Conservation (phyloP, 164 flowering plant species). For the Sedum album region DNA sequence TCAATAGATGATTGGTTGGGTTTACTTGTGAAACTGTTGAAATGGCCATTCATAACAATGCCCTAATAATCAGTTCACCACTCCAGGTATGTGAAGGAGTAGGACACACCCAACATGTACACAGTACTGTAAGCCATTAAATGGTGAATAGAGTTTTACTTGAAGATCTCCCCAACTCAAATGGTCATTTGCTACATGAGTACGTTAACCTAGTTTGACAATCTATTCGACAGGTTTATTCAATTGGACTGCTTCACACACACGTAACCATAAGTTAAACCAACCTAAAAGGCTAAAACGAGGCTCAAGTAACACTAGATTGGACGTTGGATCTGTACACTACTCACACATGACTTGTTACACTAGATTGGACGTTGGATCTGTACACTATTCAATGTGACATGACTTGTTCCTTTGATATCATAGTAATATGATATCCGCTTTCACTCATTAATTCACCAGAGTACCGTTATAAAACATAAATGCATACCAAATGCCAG, state of each 20-base stretch:
- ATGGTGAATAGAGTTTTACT: slow-evolving; percentile 4
- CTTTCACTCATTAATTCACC: too few relatives aligned
- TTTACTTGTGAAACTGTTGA: not conserved
- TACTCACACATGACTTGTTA: too few relatives aligned
- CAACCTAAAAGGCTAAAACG: too few relatives aligned
- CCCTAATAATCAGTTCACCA: not conserved
- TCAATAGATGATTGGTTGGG: not conserved
- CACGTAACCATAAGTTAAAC: too few relatives aligned
- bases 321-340: too few relatives aligned
- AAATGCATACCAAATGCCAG: too few relatives aligned
- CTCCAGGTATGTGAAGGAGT: not conserved
- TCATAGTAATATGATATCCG: too few relatives aligned
- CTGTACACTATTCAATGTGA: too few relatives aligned
- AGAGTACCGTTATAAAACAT: too few relatives aligned
- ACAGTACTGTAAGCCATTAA: not conserved
- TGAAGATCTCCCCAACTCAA: not conserved
- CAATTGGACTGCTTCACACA: not conserved
- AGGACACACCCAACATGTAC: not conserved
- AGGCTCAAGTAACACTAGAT: too few relatives aligned
- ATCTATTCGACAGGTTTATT: not conserved
- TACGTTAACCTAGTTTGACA: not conserved
- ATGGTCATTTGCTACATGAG: not conserved
- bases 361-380: too few relatives aligned
- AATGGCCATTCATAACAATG: not conserved
- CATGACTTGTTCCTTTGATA: too few relatives aligned